phyloP scores from a whole-genome alignment of 495 filamentous ascomycete genomes.

The Chaetomidium leptoderma region DNA sequence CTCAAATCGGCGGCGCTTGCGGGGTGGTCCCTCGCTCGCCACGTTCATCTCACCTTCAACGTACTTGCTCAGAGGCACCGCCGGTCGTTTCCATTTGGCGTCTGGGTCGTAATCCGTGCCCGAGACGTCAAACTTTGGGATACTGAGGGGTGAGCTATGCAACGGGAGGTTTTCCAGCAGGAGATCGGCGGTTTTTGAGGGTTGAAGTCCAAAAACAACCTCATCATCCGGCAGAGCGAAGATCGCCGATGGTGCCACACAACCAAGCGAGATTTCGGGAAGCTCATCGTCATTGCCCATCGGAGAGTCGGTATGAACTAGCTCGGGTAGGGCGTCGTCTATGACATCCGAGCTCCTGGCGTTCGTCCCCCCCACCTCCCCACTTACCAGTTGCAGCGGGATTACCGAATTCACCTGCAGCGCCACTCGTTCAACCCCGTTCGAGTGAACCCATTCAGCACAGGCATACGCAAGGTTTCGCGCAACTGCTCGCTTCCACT shows the following conservation, averaged over 20 bases:
- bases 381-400: conserved; percentile 25
- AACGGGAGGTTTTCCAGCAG: conserved; percentile 81
- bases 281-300: conserved; percentile 46
- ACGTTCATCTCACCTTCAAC: conserved; percentile 75
- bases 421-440: conserved; percentile 53
- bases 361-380: conserved; percentile 26
- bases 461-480: conserved; percentile 73
- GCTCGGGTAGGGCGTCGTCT: conserved; percentile 58
- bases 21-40: conserved; percentile 58
- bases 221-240: conserved; percentile 80
- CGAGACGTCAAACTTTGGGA: conserved; percentile 52
- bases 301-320: conserved; percentile 55
- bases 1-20: conserved; percentile 73
- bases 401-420: conserved; percentile 62
- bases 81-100: conserved; percentile 65
- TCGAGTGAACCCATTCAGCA: conserved; percentile 68
- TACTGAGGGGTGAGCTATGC: conserved; percentile 61
- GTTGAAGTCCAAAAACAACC: conserved; percentile 71
- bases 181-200: conserved; percentile 71
- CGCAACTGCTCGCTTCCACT: conserved; percentile 84
- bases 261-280: conserved; percentile 39
- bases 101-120: conserved; percentile 59
- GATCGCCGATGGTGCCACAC: conserved; percentile 65
- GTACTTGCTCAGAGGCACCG: conserved; percentile 83
- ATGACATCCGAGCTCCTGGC: conserved; percentile 24